Base-by-base conservation (phyloP, 805 yeast genomes). In the Millerozyma miso region DNA sequence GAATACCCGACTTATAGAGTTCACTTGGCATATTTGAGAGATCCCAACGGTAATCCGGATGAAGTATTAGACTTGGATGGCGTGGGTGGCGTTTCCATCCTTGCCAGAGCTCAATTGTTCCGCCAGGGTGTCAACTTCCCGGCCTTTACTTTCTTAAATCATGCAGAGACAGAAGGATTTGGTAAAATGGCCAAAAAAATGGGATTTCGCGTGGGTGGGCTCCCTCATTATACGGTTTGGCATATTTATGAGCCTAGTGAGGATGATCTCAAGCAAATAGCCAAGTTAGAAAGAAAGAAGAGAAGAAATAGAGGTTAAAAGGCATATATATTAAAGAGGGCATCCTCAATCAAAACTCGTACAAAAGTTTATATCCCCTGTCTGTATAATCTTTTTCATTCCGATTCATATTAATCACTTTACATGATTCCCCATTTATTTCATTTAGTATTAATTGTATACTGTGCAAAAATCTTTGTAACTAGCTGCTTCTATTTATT, bases 201-300 rank as follows among this genome's bases (percentile, higher is more conserved):
- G 85, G 95, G 95, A 4, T 86, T 77, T 63, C 70, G 70, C 47
- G 95, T 88, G 12, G 93, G 89, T 32, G 97, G 97, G 0, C 72
- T 88, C 49, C 96, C 96, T 3, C 90, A 88, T 65, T 88, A 88
- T 62, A 86, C 90, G 0, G 70, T 88, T 35, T 88, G 96, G 96
- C 96, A 88, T 62, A 85, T 88, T 38, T 86, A 83, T 59, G 95
- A 86, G 57, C 95, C 95, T 13, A 83, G 90, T 65, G 90, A 83
- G 60, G 91, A 86, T 55, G 95, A 86, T 64, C 68, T 86, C 50
- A 71, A 74, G 51, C 80, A 81, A 52, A 85, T 86, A 41, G 84
- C 88, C 2, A 72, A 71, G 51, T 69, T 79, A 60, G 95, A 85
- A 62, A 71, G 89, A 51, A 76, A 74, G 53, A 80, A 76, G 61